Evolutionary conservation across 306 rosid species (phyloP).

Genomic region (Castanospermum australe): DNA sequence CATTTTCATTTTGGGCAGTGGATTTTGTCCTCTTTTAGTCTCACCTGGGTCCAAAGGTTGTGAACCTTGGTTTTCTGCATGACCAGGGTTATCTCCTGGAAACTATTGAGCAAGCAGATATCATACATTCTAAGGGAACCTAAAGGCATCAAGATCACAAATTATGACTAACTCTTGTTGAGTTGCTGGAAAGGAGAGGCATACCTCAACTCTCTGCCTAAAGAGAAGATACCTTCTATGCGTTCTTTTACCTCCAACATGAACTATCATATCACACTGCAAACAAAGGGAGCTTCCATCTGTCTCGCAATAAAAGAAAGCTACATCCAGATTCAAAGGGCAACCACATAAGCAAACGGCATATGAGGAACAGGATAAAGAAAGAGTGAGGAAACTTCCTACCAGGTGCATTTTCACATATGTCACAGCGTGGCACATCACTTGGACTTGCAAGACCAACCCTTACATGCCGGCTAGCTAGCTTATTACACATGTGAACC

Average conservation of each 20-base stretch:
- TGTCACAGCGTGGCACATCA: conserved; percentile 74
- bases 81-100: conserved; percentile 72
- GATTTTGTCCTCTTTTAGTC: conserved; percentile 42
- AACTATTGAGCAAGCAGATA: conserved; percentile 50
- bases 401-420: conserved; percentile 95
- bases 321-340: conserved; percentile 43
- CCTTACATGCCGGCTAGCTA: conserved; percentile 81
- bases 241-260: conserved; percentile 83
- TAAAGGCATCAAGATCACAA: neutral
- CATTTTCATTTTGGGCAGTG: conserved; percentile 29
- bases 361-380: neutral
- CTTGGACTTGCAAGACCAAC: conserved; percentile 84
- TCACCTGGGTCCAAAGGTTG: conserved; percentile 43
- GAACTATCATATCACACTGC: conserved; percentile 82
- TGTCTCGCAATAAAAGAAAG: conserved; percentile 84
- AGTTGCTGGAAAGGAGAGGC: conserved; percentile 28
- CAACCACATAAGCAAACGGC: conserved; percentile 20
- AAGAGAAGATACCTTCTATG: conserved; percentile 78
- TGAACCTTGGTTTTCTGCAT: conserved; percentile 37
- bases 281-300: conserved; percentile 83
- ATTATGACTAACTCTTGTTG: neutral
- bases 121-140: neutral
- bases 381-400: neutral
- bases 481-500: conserved; percentile 90
- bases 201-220: conserved; percentile 87